Evolutionary conservation across 2,329 filamentous ascomycete genomes (phyloP).

Genomic region (Biscogniauxia sp.): DNA sequence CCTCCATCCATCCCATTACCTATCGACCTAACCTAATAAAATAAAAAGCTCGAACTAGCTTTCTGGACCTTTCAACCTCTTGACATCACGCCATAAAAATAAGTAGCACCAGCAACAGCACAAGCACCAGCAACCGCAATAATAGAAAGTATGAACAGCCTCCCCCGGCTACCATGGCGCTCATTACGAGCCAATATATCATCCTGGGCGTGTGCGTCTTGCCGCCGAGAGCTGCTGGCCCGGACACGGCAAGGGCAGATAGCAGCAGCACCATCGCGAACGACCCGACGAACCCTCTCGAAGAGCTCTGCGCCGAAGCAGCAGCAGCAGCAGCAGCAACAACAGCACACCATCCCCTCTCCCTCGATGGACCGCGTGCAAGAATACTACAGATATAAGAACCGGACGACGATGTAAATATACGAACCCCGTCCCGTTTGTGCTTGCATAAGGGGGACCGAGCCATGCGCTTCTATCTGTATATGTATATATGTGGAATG

Average conservation of each 20-base stretch:
- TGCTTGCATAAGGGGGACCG: constrained; percentile 2
- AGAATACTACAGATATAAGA: constrained; percentile 64
- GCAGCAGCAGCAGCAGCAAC: constrained; percentile 26
- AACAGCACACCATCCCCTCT: constrained; percentile 26
- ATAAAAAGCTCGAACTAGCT: neutral
- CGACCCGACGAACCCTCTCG: constrained; percentile 23
- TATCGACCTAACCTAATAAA: too few relatives aligned
- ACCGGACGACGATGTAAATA: constrained; percentile 62
- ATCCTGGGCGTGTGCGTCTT: constrained; percentile 32
- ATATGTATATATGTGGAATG: neutral
- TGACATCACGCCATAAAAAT: neutral
- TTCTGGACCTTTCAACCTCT: neutral
- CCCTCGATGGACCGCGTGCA: constrained; percentile 64
- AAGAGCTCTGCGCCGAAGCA: constrained; percentile 26
- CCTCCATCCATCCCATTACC: too few relatives aligned
- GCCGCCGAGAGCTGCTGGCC: constrained; percentile 26
- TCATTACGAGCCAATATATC: constrained; percentile 22
- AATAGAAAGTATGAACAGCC: constrained; percentile 37
- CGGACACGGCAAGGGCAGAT: constrained; percentile 15
- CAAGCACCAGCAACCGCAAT: neutral
- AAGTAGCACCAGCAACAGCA: too few relatives aligned
- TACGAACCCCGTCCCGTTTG: constrained; percentile 12
- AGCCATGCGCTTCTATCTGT: neutral
- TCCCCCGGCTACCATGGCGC: constrained; percentile 37
- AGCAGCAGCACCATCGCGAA: constrained; percentile 7